These are phyloP conservation scores for Vickermania spadyakhi DNA, from an alignment of 208 protist species.

Conservation along the genomic window DNA sequence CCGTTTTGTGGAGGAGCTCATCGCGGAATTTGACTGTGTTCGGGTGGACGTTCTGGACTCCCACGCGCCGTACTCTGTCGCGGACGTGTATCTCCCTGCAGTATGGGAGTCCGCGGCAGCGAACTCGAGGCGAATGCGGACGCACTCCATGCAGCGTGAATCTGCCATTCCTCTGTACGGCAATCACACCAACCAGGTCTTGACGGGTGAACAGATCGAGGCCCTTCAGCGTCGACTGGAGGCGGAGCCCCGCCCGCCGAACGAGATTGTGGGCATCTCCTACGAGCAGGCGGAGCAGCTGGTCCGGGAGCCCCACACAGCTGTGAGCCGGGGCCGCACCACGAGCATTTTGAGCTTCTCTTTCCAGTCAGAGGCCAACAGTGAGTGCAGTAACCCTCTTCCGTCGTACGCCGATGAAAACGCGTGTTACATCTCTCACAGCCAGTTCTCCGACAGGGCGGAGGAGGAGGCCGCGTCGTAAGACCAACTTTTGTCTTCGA, in stretches of 20 bases:
- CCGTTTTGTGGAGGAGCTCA: constrained; percentile 17
- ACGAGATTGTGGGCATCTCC: constrained; percentile 1
- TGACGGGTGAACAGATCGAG: not conserved
- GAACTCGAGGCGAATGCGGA: not conserved
- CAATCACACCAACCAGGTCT: not conserved
- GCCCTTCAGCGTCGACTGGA: not conserved
- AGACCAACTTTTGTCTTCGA: no score
- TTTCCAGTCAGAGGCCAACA: not conserved
- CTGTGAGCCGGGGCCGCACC: not conserved
- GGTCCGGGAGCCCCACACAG: not conserved
- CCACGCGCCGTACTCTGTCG: constrained; percentile 2
- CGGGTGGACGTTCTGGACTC: constrained; percentile 8
- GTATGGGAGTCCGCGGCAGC: constrained; percentile 17
- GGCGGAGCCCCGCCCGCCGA: not conserved
- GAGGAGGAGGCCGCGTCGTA: not conserved
- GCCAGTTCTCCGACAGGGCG: not conserved
- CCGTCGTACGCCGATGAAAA: not conserved
- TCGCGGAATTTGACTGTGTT: constrained; percentile 6
- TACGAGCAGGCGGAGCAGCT: not conserved
- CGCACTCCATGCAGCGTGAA: not conserved
- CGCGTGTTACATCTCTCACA: not conserved
- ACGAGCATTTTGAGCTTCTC: constrained; percentile 1
- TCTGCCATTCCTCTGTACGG: not conserved
- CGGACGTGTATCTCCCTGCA: constrained; percentile 11
- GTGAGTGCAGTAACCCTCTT: constrained; percentile 1